Evolutionary conservation across 2,329 filamentous ascomycete species (phyloP), one percentile per base, ranked within the genome.

Genomic region (Coccinonectria pachysandricola): DNA sequence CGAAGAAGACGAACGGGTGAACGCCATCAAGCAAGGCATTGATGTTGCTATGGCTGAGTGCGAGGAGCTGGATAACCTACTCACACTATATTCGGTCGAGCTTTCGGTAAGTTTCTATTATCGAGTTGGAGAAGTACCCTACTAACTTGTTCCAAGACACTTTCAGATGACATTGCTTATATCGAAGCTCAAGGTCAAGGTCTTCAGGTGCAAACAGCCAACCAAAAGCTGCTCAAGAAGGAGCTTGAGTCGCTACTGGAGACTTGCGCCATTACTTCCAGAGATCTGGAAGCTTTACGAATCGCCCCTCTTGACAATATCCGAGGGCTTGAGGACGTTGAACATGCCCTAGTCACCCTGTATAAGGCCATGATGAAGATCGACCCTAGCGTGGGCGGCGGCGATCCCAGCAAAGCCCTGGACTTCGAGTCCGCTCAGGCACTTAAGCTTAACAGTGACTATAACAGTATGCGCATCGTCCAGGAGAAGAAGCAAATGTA

Each of bases 151-250:
- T n/a, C n/a, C 13, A 47, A 92, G 80, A 96, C 87, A 24, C 67
- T 98, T 15, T 86, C 87, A 30, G 88, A 96, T 25, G 91, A 98
- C 45, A 92, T 98, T 43, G 79, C 86, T 4, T 96, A 92, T 50
- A 96, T 98, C 39, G 91, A 98, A 59, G 86, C 91, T 2, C 91
- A 98, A 55, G 87, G 85, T 6, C 88, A 98, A 57, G 91, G 91
- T 62, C 63, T 98, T 23, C 91, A 98, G 48, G 88, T 98, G 6
- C 91, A 96, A 56, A 88, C 88, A 12, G 85, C 91, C 20, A 98
- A 98, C 45, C 91, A 98, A 52, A 94, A 94, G 53, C 69, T 94
- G 15, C 68, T 98, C 23, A 85, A 88, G 53, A 83, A 79, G 36
- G 91, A 98, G 53, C 68, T 98, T 2, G 77, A 92, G 50, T 81